Conservation (phyloP, 257 asterid species). For the Hygrophila difformis region DNA sequence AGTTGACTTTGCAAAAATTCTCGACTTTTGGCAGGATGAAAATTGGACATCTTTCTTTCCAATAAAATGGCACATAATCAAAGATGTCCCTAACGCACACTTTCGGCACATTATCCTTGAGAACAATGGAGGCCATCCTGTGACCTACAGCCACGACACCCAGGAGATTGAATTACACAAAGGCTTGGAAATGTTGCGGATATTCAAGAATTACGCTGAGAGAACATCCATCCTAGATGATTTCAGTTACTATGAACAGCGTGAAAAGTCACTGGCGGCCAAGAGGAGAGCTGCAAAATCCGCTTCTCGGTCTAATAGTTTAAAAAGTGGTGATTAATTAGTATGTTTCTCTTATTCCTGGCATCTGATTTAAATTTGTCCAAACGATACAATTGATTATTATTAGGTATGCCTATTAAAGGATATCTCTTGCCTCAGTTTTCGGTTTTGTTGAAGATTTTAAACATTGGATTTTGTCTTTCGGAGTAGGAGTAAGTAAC, state of each 20-base stretch:
- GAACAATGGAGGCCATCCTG: slow-evolving; percentile 61
- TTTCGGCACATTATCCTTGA: slow-evolving; percentile 62
- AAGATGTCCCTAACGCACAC: slow-evolving; percentile 57
- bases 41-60: slow-evolving; percentile 91
- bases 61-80: slow-evolving; percentile 79
- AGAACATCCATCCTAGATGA: slow-evolving; percentile 60
- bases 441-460: no score
- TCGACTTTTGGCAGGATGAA: slow-evolving; percentile 90
- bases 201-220: slow-evolving; percentile 52
- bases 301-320: no score
- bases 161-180: slow-evolving; percentile 75
- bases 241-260: slow-evolving; percentile 57
- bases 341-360: no score
- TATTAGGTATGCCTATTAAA: no score
- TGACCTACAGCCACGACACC: slow-evolving; percentile 72
- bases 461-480: no score
- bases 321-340: no score
- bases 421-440: no score
- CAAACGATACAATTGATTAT: no score
- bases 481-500: no score
- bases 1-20: slow-evolving; percentile 64
- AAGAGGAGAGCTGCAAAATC: no score
- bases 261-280: slow-evolving; percentile 47
- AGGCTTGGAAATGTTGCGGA: slow-evolving; percentile 69
- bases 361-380: no score